A percentile compares a stretch with the other conserved stretches of the same genome.
Conservation (phyloP, 441 rosid species). For the Brassica balearica region DNA sequence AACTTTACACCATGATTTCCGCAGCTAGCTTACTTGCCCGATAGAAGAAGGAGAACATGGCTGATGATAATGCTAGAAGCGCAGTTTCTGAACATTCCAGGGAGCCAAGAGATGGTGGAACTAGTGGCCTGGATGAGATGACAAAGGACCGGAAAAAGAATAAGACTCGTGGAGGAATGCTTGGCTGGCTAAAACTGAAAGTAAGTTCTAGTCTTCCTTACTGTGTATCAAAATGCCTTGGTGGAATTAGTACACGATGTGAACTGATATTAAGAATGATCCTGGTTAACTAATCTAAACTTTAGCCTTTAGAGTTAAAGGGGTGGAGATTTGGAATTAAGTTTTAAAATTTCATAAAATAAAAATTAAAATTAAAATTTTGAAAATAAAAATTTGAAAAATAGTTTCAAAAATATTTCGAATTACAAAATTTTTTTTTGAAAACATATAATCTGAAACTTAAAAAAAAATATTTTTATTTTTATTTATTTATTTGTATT, state of each 20-base stretch:
- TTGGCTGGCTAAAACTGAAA: slow-evolving; percentile 89
- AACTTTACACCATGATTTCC: slow-evolving; percentile 43
- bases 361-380: too few relatives aligned
- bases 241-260: slow-evolving; percentile 24
- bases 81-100: slow-evolving; percentile 62
- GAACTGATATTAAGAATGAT: slow-evolving; percentile 21
- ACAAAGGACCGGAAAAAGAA: slow-evolving; percentile 74
- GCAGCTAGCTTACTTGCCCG: slow-evolving; percentile 97
- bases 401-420: too few relatives aligned
- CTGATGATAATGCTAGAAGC: slow-evolving; percentile 74
- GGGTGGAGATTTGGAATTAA: too few relatives aligned
- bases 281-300: too few relatives aligned
- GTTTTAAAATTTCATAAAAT: too few relatives aligned
- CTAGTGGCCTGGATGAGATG: slow-evolving; percentile 68
- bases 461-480: too few relatives aligned
- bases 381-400: too few relatives aligned
- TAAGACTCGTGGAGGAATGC: slow-evolving; percentile 85
- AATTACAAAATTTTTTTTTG: too few relatives aligned
- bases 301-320: too few relatives aligned
- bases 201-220: slow-evolving; percentile 51
- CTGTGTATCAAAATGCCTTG: slow-evolving; percentile 25
- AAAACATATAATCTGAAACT: too few relatives aligned
- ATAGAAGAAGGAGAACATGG: slow-evolving; percentile 68
- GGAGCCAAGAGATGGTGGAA: slow-evolving; percentile 69
- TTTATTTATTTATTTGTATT: too few relatives aligned